These are phyloP conservation scores for Saitozyma sp. DNA, from an alignment of 768 basidiomycete species.

Conservation along the genomic window DNA sequence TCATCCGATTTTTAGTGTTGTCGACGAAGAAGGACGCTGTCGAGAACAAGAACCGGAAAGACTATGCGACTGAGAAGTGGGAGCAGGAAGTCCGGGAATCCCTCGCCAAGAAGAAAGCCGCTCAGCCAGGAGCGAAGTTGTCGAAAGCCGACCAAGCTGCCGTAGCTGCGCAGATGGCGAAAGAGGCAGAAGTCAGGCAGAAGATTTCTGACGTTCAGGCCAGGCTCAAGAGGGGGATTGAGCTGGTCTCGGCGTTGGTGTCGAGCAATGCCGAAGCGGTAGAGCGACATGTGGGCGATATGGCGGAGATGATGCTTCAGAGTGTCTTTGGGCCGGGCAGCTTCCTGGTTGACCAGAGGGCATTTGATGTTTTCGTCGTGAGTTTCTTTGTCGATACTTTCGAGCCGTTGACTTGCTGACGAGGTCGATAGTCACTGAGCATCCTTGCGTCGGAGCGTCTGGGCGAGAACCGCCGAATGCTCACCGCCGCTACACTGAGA, in stretches of 20 bases:
- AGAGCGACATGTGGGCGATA: conserved; percentile 60
- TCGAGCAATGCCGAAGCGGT: conserved; percentile 60
- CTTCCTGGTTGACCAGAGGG: conserved; percentile 62
- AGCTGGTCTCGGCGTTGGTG: conserved; percentile 68
- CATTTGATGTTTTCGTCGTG: conserved; percentile 79
- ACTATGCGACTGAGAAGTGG: conserved; percentile 88
- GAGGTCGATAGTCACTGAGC: conserved; percentile 62
- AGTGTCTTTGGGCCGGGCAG: conserved; percentile 66
- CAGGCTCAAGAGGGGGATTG: conserved; percentile 66
- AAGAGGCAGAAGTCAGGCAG: conserved; percentile 69
- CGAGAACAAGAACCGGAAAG: conserved; percentile 71
- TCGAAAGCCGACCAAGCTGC: conserved; percentile 83
- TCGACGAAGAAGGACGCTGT: conserved; percentile 62
- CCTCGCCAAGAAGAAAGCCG: conserved; percentile 75
- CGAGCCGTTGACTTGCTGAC: conserved; percentile 1
- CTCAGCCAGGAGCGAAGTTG: conserved; percentile 56
- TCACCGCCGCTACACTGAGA: conserved; percentile 81
- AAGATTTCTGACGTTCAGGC: conserved; percentile 62
- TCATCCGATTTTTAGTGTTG: conserved; percentile 59
- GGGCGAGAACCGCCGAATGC: conserved; percentile 66
- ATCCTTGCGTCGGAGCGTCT: conserved; percentile 73
- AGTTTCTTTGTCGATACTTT: conserved; percentile 36
- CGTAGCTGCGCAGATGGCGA: conserved; percentile 78
- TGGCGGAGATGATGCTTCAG: conserved; percentile 65
- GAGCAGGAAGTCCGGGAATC: conserved; percentile 88